Evolutionary conservation across 805 yeast genomes (phyloP), one percentile per base, ranked within the genome.

Genomic region (Wickerhamiella hasegawae): DNA sequence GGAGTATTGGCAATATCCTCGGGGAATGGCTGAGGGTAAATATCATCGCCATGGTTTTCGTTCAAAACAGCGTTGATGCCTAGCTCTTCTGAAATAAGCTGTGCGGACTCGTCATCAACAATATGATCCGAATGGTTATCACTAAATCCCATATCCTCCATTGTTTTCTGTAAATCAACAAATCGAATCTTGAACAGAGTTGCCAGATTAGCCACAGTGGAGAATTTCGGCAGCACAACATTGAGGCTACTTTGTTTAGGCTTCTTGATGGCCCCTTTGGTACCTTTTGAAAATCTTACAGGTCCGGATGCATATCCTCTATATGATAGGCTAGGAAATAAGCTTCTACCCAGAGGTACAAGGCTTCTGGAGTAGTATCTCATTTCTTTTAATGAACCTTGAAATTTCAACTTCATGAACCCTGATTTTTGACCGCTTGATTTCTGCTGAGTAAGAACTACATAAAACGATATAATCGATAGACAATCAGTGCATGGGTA

Each of bases 1-100:
- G 69, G 71, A 17, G 57, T 49, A 5, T 59, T 57, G n/a, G 53
- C 50, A 20, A 65, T 65, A 2, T 59, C 63, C 0, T 80, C 69
- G 2, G 60, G 51, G 0, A 73, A 69, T 12, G 51, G 45, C 32
- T 41, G 45, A 14, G 82, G 72, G 42, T 75, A 71, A 35, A 76
- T 56, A 41, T 72, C 76, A 11, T 65, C 66, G 2, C 79, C 75
- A 4, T 65, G 60, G n/a, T 64, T 66, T 33, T 73, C 78, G 39
- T 68, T 72, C 34, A 64, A 57, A 33, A 43, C 45, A 21, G 53
- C 75, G 22, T 73, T 78, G 47, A 70, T 80, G 8, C 90, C 90
- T 46, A 71, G 80, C 49, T 90, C 97, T 51, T 81, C 92, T 0
- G 95, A 87, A 45, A 90, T 75, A 38, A 90, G 60, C 16, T 76